A percentile compares a stretch with the other conserved stretches of the same genome.
These are phyloP conservation scores for Solanum microdontum DNA, from an alignment of 257 asterid genomes.

Conservation along the genomic window DNA sequence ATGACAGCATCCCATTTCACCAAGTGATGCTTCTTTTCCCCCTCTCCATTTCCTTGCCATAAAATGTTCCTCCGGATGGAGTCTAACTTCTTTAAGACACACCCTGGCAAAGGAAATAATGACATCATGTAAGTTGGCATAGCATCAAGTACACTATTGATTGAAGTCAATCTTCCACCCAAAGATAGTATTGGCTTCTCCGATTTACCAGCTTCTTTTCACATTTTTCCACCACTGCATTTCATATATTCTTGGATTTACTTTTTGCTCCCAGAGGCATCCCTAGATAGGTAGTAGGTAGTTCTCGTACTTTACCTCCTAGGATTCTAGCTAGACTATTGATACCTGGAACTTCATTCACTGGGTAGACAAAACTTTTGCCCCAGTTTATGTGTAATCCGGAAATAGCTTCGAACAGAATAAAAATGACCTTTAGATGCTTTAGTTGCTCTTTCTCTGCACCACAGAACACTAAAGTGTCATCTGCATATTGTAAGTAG, in stretches of 20 bases:
- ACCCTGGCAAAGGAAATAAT: background rate
- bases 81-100: background rate
- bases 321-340: too few relatives aligned
- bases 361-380: too few relatives aligned
- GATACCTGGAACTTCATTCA: too few relatives aligned
- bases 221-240: background rate
- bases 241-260: background rate
- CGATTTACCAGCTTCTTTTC: background rate
- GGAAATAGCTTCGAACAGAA: background rate
- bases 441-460: background rate
- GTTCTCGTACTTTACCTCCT: background rate
- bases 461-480: background rate
- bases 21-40: background rate
- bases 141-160: background rate
- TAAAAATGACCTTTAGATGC: background rate
- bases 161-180: background rate
- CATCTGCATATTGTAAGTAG: background rate
- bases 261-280: background rate
- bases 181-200: background rate
- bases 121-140: background rate
- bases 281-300: background rate
- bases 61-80: background rate
- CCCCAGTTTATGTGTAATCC: too few relatives aligned
- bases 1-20: background rate
- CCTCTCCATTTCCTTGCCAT: background rate